Evolutionary conservation across 2,329 filamentous ascomycete species (phyloP).

Genomic region (Tolypocladium endophyticum): DNA sequence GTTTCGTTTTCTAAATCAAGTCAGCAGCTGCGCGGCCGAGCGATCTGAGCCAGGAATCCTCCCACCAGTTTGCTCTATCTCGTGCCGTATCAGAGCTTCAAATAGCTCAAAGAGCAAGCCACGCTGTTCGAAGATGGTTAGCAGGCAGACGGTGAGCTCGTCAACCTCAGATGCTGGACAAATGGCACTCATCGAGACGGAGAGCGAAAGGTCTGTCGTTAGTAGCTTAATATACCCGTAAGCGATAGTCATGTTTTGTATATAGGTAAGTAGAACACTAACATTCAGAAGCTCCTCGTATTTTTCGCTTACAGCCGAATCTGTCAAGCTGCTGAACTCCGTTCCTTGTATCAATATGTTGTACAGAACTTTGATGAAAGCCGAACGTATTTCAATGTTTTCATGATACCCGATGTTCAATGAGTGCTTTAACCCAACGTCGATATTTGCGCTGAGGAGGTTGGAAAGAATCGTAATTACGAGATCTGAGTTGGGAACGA

Average conservation of each 20-base stretch:
- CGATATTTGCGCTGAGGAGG: slow-evolving; percentile 59
- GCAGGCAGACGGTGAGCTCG: slow-evolving; percentile 54
- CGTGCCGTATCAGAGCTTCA: slow-evolving; percentile 57
- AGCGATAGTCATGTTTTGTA: background rate
- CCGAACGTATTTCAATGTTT: slow-evolving; percentile 57
- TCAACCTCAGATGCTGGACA: slow-evolving; percentile 60
- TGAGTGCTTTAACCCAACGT: slow-evolving; percentile 60
- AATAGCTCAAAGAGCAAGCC: slow-evolving; percentile 53
- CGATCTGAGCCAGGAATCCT: slow-evolving; percentile 3
- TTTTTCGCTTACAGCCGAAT: slow-evolving; percentile 57
- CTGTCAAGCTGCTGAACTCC: slow-evolving; percentile 58
- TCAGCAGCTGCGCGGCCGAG: background rate
- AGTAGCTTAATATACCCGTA: slow-evolving; percentile 33
- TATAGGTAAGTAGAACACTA: background rate
- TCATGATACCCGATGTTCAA: slow-evolving; percentile 62
- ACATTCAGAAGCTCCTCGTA: slow-evolving; percentile 54
- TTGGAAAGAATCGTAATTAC: slow-evolving; percentile 60
- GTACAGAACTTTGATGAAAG: slow-evolving; percentile 59
- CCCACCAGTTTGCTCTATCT: slow-evolving; percentile 54
- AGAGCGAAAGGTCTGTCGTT: slow-evolving; percentile 51
- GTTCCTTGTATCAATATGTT: slow-evolving; percentile 64
- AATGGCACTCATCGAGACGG: slow-evolving; percentile 52
- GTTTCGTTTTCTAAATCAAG: slow-evolving; percentile 47
- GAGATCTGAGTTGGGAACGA: slow-evolving; percentile 46
- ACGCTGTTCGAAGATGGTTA: slow-evolving; percentile 60